A percentile compares a stretch with the other conserved stretches of the same genome.
phyloP scores from a whole-genome alignment of 192 early-diverging fungal species.

The Coemansia sp. region DNA sequence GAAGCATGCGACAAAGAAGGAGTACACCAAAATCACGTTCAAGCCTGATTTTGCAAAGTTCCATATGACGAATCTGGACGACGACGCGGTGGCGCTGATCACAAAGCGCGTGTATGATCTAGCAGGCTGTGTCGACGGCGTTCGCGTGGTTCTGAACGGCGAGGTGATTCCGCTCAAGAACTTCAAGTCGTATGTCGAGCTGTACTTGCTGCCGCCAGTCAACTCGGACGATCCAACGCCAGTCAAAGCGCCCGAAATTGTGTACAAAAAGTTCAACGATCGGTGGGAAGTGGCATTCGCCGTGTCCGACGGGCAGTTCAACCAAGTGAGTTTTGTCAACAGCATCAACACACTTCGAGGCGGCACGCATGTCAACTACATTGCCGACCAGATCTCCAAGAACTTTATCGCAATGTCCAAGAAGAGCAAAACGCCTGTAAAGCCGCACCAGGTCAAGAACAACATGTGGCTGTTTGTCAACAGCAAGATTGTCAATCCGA shows the following conservation, averaged over 20 bases:
- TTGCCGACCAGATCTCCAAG: conserved; percentile 77
- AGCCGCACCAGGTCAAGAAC: conserved; percentile 81
- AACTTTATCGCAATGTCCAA: conserved; percentile 68
- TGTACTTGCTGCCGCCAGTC: conserved; percentile 61
- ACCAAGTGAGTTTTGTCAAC: conserved; percentile 96
- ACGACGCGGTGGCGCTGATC: conserved; percentile 81
- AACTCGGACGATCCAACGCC: conserved; percentile 23
- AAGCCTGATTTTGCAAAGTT: conserved; percentile 92
- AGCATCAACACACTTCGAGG: conserved; percentile 93
- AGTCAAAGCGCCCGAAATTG: conserved; percentile 47
- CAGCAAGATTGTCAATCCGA: conserved; percentile 87
- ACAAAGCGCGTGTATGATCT: conserved; percentile 93
- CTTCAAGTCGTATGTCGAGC: conserved; percentile 88
- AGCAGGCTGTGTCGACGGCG: conserved; percentile 78
- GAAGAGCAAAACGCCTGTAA: conserved; percentile 71
- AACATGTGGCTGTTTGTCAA: conserved; percentile 96
- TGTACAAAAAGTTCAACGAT: conserved; percentile 75
- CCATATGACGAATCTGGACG: conserved; percentile 81
- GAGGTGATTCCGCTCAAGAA: conserved; percentile 75
- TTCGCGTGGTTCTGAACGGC: conserved; percentile 89
- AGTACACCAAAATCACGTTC: conserved; percentile 92
- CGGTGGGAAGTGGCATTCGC: conserved; percentile 95
- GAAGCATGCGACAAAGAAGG: conserved; percentile 61
- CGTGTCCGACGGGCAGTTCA: conserved; percentile 92
- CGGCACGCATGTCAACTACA: conserved; percentile 85